phyloP scores from a whole-genome alignment of 192 early-diverging fungal genomes.

The Mortierella alpina region DNA sequence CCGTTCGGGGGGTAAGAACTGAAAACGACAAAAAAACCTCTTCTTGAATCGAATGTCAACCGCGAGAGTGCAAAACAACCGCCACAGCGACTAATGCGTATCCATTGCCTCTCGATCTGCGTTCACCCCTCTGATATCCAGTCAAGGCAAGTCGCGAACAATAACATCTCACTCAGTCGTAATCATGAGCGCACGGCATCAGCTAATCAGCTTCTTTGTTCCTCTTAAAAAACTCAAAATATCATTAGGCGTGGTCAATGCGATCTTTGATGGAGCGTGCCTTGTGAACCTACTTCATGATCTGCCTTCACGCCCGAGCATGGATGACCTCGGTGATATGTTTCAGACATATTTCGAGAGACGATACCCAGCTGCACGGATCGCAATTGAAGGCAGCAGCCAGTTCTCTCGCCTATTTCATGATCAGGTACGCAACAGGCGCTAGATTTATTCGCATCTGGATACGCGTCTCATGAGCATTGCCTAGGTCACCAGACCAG shows the following conservation, averaged over 20 bases:
- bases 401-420: conserved; percentile 35
- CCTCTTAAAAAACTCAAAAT: too few species aligned
- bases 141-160: conserved; percentile 13
- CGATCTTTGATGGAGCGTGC: conserved; percentile 46
- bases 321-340: conserved; percentile 30
- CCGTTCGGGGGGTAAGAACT: conserved; percentile 44
- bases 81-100: not conserved
- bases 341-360: conserved; percentile 42
- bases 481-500: not conserved
- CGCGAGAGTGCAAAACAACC: too few species aligned
- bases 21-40: not conserved
- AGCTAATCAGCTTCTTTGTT: not conserved
- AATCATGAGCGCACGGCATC: not conserved
- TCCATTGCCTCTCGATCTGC: not conserved
- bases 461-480: too few species aligned
- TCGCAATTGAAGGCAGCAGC: conserved; percentile 48
- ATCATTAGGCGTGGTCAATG: conserved; percentile 34
- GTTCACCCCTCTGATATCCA: not conserved
- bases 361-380: conserved; percentile 42
- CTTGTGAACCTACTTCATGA: conserved; percentile 48
- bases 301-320: conserved; percentile 21
- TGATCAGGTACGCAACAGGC: conserved; percentile 26
- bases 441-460: too few species aligned
- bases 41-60: not conserved
- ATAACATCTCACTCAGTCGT: not conserved